Conservation (phyloP, 1,139 yeast genomes). For the Wickerhamomyces sp. region DNA sequence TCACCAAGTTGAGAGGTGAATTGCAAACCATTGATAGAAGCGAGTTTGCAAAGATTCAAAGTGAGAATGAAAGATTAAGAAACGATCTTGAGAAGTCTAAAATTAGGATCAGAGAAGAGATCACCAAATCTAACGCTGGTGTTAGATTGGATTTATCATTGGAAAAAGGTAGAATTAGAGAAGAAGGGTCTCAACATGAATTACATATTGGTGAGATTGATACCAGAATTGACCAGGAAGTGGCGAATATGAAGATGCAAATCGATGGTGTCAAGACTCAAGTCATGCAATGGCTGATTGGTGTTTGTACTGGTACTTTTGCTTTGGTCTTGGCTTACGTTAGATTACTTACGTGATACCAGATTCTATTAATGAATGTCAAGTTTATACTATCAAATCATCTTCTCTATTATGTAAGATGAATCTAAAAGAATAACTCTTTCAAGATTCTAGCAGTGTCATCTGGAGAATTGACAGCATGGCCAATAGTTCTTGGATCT, state of each 20-base stretch:
- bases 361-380: neutral
- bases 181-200: constrained; percentile 88
- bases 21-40: constrained; percentile 82
- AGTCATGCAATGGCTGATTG: constrained; percentile 96
- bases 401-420: neutral
- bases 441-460: constrained; percentile 84
- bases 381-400: neutral
- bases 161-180: constrained; percentile 93
- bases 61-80: constrained; percentile 81
- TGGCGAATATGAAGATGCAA: constrained; percentile 90
- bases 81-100: constrained; percentile 84
- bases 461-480: constrained; percentile 80
- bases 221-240: constrained; percentile 91
- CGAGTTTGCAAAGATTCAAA: constrained; percentile 75
- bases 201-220: constrained; percentile 92
- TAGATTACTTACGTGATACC: constrained; percentile 55
- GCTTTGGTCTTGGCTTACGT: constrained; percentile 90
- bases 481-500: constrained; percentile 92
- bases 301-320: constrained; percentile 97
- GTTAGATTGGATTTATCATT: constrained; percentile 85
- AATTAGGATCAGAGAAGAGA: constrained; percentile 83
- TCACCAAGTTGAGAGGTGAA: constrained; percentile 90
- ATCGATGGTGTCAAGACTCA: constrained; percentile 93
- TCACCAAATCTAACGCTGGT: constrained; percentile 84
- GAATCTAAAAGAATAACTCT: constrained; percentile 52